Evolutionary conservation across 1,284 basidiomycete species (phyloP).

Genomic region (Ustilago loliicola): DNA sequence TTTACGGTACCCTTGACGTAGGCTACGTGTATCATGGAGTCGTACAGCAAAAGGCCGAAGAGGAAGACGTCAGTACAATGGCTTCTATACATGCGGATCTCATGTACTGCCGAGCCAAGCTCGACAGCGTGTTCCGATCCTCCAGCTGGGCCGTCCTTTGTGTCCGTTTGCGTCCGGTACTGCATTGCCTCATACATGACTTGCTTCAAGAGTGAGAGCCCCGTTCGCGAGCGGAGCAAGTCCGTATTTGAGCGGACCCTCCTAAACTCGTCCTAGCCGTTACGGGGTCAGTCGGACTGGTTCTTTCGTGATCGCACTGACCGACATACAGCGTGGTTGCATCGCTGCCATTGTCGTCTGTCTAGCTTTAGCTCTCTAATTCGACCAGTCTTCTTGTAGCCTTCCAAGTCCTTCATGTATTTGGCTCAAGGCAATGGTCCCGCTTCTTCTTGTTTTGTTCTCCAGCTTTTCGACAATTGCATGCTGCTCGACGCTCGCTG

Average conservation of each 20-base stretch:
- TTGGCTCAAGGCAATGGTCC: too few species aligned
- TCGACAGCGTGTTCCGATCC: neutral
- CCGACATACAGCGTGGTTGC: too few species aligned
- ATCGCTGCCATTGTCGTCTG: too few species aligned
- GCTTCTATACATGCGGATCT: neutral
- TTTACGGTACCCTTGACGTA: conserved; percentile 94
- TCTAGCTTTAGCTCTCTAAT: too few species aligned
- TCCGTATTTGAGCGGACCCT: neutral
- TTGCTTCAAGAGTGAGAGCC: neutral
- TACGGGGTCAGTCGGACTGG: neutral
- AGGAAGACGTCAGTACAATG: neutral
- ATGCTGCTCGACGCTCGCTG: neutral
- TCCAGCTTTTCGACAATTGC: neutral
- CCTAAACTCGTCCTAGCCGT: too few species aligned
- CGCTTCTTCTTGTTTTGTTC: neutral
- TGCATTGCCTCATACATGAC: too few species aligned
- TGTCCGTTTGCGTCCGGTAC: too few species aligned
- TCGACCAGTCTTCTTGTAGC: too few species aligned
- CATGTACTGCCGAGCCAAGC: neutral
- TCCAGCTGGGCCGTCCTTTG: neutral
- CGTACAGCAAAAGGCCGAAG: neutral
- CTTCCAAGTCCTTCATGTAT: too few species aligned
- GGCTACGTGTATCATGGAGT: conserved; percentile 74
- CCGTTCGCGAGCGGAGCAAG: neutral
- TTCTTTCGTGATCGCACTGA: too few species aligned